Evolutionary conservation across 2,329 filamentous ascomycete genomes (phyloP).

Genomic region (Chalaropsis thielavioides): DNA sequence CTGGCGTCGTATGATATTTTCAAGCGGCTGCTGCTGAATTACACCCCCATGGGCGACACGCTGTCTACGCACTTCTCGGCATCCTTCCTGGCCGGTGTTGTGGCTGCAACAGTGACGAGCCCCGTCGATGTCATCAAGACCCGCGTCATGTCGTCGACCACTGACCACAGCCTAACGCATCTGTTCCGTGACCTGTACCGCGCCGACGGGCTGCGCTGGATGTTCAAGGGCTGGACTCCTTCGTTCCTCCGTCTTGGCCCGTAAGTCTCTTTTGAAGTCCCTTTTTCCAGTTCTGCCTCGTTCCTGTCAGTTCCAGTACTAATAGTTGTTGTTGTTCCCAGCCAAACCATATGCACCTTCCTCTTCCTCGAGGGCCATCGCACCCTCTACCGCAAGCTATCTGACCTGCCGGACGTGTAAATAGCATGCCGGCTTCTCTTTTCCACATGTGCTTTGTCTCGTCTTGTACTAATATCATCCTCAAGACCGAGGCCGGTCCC

Average conservation of each 20-base stretch:
- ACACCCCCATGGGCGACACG: constrained; percentile 53
- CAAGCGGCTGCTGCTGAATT: constrained; percentile 52
- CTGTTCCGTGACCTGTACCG: constrained; percentile 53
- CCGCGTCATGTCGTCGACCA: constrained; percentile 58
- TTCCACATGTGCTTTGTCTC: constrained; percentile 22
- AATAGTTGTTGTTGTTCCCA: constrained; percentile 21
- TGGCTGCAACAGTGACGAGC: constrained; percentile 71
- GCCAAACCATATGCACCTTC: constrained; percentile 76
- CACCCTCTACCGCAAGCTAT: constrained; percentile 51
- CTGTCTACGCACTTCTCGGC: constrained; percentile 67
- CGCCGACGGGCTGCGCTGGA: constrained; percentile 61
- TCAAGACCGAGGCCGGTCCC: background rate
- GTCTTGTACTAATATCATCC: constrained; percentile 14
- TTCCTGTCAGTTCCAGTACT: background rate
- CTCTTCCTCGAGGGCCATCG: constrained; percentile 78
- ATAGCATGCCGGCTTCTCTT: constrained; percentile 14
- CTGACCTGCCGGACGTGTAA: constrained; percentile 28
- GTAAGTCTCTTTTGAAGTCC: constrained; percentile 29
- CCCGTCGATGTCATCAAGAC: constrained; percentile 87
- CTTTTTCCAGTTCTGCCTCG: background rate
- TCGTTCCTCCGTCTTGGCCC: constrained; percentile 51
- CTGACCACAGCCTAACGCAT: constrained; percentile 37
- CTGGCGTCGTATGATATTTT: constrained; percentile 74
- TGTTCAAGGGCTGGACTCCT: constrained; percentile 87
- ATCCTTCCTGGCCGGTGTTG: constrained; percentile 63